Percentiles rank a stretch among this genome's conserved stretches.
These are phyloP conservation scores for Besnoitia besnoiti DNA, from an alignment of 169 alveolate genomes.

Conservation along the genomic window DNA sequence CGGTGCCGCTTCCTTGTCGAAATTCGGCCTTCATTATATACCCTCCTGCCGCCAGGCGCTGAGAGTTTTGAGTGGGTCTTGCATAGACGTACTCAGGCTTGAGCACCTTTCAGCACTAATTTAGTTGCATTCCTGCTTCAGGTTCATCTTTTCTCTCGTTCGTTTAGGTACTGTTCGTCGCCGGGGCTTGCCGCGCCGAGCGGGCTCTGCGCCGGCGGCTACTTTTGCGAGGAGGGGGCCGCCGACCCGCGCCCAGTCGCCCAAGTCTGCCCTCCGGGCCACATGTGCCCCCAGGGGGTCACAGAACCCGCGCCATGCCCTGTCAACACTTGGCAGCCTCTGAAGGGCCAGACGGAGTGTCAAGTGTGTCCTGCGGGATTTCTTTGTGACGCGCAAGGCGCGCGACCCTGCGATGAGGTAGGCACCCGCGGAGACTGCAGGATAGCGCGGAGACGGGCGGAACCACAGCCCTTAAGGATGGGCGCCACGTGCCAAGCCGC, in stretches of 20 bases:
- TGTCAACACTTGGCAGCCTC: not conserved
- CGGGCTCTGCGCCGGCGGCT: conserved; percentile 75
- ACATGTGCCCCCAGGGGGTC: not conserved
- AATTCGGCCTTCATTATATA: too few relatives aligned
- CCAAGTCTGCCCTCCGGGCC: not conserved
- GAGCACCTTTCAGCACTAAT: too few relatives aligned
- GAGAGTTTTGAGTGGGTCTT: too few relatives aligned
- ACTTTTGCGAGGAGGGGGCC: conserved; percentile 70
- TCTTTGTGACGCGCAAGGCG: not conserved
- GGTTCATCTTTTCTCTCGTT: too few relatives aligned
- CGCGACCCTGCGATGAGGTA: not conserved
- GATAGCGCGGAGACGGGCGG: too few relatives aligned
- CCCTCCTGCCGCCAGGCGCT: too few relatives aligned
- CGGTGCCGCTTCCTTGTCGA: too few relatives aligned
- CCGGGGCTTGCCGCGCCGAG: conserved; percentile 52
- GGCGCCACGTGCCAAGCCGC: too few relatives aligned
- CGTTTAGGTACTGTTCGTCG: conserved; percentile 50
- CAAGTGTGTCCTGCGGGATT: conserved; percentile 1
- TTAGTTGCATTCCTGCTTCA: too few relatives aligned
- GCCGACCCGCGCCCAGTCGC: not conserved
- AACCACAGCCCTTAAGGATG: too few relatives aligned
- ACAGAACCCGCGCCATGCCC: not conserved
- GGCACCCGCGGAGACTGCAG: too few relatives aligned
- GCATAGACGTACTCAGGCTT: too few relatives aligned
- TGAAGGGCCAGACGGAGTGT: not conserved